Evolutionary conservation across 1,284 basidiomycete genomes (phyloP).

Genomic region (Golubevia pallescens): DNA sequence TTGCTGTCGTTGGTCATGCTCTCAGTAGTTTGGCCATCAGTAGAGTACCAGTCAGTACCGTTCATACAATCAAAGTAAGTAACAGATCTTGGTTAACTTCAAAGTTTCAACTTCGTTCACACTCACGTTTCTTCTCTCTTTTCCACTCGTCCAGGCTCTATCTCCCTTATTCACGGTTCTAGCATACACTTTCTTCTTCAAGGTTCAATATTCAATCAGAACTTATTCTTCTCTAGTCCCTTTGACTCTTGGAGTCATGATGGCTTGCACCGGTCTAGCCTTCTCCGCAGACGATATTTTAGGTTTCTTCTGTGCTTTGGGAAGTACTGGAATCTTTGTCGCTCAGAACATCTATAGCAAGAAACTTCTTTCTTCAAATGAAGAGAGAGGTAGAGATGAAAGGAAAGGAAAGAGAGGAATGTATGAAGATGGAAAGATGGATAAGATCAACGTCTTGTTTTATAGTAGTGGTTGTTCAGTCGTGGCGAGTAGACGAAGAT

Average conservation of each 20-base stretch:
- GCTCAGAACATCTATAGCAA: slow-evolving; percentile 63
- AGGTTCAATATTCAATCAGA: slow-evolving; percentile 40
- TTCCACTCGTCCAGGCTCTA: slow-evolving; percentile 37
- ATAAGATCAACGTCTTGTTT: slow-evolving; percentile 62
- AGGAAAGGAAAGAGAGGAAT: slow-evolving; percentile 9
- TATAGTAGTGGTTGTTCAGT: slow-evolving; percentile 49
- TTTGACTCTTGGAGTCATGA: slow-evolving; percentile 54
- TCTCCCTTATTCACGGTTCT: slow-evolving; percentile 61
- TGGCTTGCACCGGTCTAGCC: slow-evolving; percentile 54
- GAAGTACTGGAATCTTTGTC: slow-evolving; percentile 40
- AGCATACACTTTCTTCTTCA: slow-evolving; percentile 46
- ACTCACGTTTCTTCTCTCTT: slow-evolving; percentile 6
- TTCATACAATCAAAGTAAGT: slow-evolving; percentile 52
- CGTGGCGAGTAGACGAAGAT: slow-evolving; percentile 12
- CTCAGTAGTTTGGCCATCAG: slow-evolving; percentile 47
- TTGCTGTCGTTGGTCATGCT: slow-evolving; percentile 57
- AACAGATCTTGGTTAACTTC: background rate
- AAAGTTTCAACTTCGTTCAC: slow-evolving; percentile 1
- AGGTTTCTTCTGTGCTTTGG: slow-evolving; percentile 13
- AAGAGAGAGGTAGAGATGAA: slow-evolving; percentile 7
- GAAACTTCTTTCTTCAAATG: slow-evolving; percentile 33
- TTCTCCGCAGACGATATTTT: slow-evolving; percentile 26
- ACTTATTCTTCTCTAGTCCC: slow-evolving; percentile 57
- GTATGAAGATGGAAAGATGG: slow-evolving; percentile 30
- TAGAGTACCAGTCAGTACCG: slow-evolving; percentile 55